phyloP scores from a whole-genome alignment of 2,329 filamentous ascomycete species.

The Daldinia sp. region DNA sequence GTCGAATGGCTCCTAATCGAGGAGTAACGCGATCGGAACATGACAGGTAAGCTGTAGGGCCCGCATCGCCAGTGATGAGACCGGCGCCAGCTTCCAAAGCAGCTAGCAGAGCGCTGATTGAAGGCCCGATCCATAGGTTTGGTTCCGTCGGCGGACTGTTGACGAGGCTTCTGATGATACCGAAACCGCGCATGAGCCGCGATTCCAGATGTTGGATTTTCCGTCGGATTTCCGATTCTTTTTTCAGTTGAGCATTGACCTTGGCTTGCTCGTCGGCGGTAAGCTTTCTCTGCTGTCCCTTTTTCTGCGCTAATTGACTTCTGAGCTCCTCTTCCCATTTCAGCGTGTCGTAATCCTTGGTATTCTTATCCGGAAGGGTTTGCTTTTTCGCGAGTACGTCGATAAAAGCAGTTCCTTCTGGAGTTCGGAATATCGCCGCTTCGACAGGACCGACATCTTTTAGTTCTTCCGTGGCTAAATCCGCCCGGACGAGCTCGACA shows the following conservation, averaged over 20 bases:
- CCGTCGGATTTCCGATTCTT: constrained; percentile 83
- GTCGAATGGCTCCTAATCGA: constrained; percentile 80
- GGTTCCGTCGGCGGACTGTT: constrained; percentile 91
- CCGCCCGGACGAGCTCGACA: constrained; percentile 77
- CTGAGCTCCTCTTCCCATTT: constrained; percentile 98
- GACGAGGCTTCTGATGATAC: constrained; percentile 84
- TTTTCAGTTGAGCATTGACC: constrained; percentile 89
- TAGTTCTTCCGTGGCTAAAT: constrained; percentile 78
- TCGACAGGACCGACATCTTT: constrained; percentile 84
- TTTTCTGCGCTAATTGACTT: constrained; percentile 90
- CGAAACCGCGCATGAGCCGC: constrained; percentile 83
- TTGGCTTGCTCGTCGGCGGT: constrained; percentile 90
- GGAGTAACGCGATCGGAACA: constrained; percentile 80
- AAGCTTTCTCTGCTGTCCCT: constrained; percentile 90
- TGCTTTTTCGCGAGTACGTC: constrained; percentile 91
- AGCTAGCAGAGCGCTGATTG: constrained; percentile 78
- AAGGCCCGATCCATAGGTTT: constrained; percentile 86
- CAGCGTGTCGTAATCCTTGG: constrained; percentile 93
- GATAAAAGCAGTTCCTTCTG: constrained; percentile 87
- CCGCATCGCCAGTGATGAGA: constrained; percentile 82
- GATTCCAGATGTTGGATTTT: constrained; percentile 77
- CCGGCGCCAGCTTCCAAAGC: constrained; percentile 84
- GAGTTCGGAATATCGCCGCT: constrained; percentile 91
- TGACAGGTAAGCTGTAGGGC: constrained; percentile 81
- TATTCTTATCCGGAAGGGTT: constrained; percentile 83